Evolutionary conservation across 2,329 filamentous ascomycete species (phyloP).

Genomic region (Teratosphaeria destructans): DNA sequence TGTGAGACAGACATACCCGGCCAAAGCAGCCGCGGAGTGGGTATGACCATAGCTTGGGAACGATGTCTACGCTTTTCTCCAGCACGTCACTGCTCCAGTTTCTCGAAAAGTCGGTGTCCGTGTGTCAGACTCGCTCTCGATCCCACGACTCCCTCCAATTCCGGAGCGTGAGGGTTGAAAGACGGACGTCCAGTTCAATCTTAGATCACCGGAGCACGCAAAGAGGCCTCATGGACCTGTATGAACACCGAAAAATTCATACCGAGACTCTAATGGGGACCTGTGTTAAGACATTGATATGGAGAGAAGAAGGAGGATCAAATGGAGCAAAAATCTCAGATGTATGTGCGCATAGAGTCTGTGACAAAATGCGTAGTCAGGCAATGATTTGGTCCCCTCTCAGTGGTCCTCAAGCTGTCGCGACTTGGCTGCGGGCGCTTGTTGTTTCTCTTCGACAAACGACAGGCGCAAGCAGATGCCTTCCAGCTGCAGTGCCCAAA

Average conservation of each 20-base stretch:
- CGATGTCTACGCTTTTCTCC: background rate
- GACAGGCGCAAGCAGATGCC: background rate
- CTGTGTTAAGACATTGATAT: constrained; percentile 63
- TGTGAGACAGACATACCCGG: background rate
- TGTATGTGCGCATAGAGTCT: background rate
- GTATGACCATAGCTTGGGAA: background rate
- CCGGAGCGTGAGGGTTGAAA: background rate
- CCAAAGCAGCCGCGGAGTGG: background rate
- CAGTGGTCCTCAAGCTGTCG: background rate
- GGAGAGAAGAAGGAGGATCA: constrained; percentile 28
- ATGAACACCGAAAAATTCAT: constrained; percentile 81
- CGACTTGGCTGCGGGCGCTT: background rate
- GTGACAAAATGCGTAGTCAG: background rate
- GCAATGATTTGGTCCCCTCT: background rate
- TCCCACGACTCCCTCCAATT: background rate
- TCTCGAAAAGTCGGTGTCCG: background rate
- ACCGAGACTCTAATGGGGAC: constrained; percentile 99
- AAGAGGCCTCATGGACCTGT: constrained; percentile 68
- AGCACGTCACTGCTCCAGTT: background rate
- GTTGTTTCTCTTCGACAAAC: background rate
- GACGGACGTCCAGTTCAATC: constrained; percentile 35
- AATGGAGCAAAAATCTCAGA: background rate
- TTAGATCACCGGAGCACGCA: constrained; percentile 98
- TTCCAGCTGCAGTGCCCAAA: background rate
- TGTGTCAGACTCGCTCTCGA: background rate